Evolutionary conservation across 2,329 filamentous ascomycete species (phyloP).

Genomic region (Grosmannia huntii): DNA sequence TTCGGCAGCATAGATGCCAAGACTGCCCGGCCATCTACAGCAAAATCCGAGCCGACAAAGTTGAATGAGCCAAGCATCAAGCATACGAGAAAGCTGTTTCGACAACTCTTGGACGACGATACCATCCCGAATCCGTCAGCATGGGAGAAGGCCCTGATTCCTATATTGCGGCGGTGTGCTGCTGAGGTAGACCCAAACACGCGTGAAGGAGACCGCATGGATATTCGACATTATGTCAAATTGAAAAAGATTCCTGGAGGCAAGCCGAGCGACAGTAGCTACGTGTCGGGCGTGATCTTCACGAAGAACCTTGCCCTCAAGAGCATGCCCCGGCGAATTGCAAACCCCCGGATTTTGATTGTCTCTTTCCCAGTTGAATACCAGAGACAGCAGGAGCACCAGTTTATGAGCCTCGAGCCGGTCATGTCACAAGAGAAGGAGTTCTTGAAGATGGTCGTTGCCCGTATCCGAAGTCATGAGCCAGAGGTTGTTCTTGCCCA

Average conservation of each 20-base stretch:
- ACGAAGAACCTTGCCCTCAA: conserved; percentile 95
- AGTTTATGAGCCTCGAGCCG: conserved; percentile 96
- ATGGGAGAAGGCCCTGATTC: conserved; percentile 85
- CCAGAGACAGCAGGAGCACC: conserved; percentile 71
- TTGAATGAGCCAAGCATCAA: conserved; percentile 77
- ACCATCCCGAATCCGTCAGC: conserved; percentile 57
- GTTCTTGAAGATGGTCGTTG: conserved; percentile 82
- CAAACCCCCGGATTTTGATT: conserved; percentile 75
- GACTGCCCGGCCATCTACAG: conserved; percentile 19
- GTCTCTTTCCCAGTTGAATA: conserved; percentile 95
- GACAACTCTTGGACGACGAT: conserved; percentile 69
- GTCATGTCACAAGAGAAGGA: conserved; percentile 95
- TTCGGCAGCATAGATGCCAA: conserved; percentile 17
- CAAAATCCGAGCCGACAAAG: conserved; percentile 60
- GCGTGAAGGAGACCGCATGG: conserved; percentile 83
- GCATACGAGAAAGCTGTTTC: conserved; percentile 75
- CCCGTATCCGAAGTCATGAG: conserved; percentile 72
- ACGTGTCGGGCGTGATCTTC: conserved; percentile 93
- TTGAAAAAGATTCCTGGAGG: conserved; percentile 92
- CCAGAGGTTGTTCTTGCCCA: conserved; percentile 86
- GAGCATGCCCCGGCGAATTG: conserved; percentile 82
- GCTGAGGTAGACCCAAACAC: conserved; percentile 93
- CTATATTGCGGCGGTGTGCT: conserved; percentile 79
- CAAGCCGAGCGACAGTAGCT: conserved; percentile 81
- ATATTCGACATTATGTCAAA: conserved; percentile 95